Conservation (phyloP, 768 basidiomycete species). For the Pleurotus tuoliensis region DNA sequence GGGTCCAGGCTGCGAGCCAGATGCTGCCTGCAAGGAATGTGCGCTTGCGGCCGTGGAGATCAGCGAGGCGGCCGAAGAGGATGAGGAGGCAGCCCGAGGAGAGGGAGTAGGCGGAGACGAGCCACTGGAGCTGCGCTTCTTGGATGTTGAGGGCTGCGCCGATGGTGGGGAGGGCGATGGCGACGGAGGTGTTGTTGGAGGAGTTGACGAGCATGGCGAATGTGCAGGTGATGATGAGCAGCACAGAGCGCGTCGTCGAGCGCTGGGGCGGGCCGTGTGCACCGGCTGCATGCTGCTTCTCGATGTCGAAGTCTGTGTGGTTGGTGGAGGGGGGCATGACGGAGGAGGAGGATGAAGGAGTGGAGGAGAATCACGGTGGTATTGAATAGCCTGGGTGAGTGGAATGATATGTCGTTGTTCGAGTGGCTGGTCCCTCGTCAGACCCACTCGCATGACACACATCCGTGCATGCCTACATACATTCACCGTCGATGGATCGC, state of each 20-base stretch:
- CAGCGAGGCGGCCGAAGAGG: slow-evolving; percentile 72
- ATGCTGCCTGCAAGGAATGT: slow-evolving; percentile 60
- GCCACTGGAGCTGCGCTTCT: slow-evolving; percentile 60
- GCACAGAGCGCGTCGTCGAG: slow-evolving; percentile 11
- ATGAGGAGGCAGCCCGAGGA: slow-evolving; percentile 76
- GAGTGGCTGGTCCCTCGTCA: too few relatives aligned
- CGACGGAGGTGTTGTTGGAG: slow-evolving; percentile 41
- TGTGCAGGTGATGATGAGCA: slow-evolving; percentile 32
- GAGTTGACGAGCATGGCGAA: slow-evolving; percentile 34
- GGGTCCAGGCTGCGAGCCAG: slow-evolving; percentile 49
- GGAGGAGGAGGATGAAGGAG: background rate
- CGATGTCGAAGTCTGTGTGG: background rate
- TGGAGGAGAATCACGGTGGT: too few relatives aligned
- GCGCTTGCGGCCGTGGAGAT: slow-evolving; percentile 71
- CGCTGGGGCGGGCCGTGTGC: background rate
- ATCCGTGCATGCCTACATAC: too few relatives aligned
- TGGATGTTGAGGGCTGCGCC: slow-evolving; percentile 42
- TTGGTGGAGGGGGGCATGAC: background rate
- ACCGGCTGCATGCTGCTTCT: background rate
- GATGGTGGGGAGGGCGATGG: slow-evolving; percentile 51
- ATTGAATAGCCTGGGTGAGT: too few relatives aligned
- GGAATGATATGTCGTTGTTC: too few relatives aligned
- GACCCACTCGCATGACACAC: too few relatives aligned
- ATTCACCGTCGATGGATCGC: too few relatives aligned
- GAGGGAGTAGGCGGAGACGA: slow-evolving; percentile 62